These are phyloP conservation scores for Lactarius indigo DNA, from an alignment of 768 basidiomycete genomes.

Conservation along the genomic window DNA sequence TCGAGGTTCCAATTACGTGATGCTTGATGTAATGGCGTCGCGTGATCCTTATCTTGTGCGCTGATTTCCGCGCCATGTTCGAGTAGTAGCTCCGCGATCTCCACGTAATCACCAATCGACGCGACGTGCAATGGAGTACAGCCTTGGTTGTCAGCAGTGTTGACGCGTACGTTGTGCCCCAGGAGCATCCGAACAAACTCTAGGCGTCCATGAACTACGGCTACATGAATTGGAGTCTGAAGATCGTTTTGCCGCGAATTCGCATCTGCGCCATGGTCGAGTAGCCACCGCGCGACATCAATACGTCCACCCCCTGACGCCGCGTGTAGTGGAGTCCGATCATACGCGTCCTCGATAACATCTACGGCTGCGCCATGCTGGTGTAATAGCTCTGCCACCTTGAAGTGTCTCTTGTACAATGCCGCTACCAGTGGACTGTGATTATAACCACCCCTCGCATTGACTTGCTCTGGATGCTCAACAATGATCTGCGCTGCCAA, in stretches of 20 bases:
- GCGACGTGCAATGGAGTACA: too few species aligned
- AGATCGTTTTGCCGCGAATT: neutral
- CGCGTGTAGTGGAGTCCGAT: neutral
- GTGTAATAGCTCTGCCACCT: neutral
- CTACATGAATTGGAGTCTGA: neutral
- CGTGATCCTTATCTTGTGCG: too few species aligned
- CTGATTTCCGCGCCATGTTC: too few species aligned
- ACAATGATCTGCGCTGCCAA: neutral
- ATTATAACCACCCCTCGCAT: neutral
- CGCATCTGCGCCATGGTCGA: neutral
- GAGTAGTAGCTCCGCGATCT: too few species aligned
- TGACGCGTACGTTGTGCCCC: too few species aligned
- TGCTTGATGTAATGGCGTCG: too few species aligned
- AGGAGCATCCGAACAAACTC: neutral
- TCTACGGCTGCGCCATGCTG: neutral
- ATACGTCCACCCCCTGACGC: neutral
- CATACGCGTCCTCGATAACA: too few species aligned
- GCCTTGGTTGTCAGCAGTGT: too few species aligned
- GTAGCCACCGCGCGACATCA: neutral
- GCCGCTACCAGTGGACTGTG: neutral
- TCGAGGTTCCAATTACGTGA: too few species aligned
- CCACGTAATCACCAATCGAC: too few species aligned
- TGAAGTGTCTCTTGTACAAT: neutral
- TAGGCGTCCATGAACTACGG: neutral
- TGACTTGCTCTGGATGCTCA: neutral